Percentiles rank a stretch among this genome's conserved stretches.
Conservation (phyloP, 2,329 filamentous ascomycete species). For the Pseudocercospora macadamiae region DNA sequence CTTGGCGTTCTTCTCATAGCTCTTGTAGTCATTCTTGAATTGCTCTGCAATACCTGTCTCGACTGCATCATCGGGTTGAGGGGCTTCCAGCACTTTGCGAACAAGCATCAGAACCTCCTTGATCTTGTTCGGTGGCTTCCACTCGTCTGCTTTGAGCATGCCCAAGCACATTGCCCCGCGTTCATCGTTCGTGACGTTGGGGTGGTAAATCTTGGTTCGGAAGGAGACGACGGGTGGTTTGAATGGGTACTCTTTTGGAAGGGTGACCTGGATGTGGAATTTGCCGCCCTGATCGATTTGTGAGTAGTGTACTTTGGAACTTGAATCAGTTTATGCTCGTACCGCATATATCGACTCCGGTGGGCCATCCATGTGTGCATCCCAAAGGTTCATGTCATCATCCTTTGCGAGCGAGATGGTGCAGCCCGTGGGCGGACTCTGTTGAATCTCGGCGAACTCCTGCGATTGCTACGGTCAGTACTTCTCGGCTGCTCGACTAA, state of each 20-base stretch:
- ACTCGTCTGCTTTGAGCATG: constrained; percentile 81
- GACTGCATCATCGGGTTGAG: constrained; percentile 86
- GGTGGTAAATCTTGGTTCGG: constrained; percentile 90
- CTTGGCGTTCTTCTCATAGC: constrained; percentile 74
- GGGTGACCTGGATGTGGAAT: constrained; percentile 72
- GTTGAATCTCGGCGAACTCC: constrained; percentile 64
- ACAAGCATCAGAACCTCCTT: constrained; percentile 76
- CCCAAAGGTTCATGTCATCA: constrained; percentile 69
- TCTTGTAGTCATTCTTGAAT: constrained; percentile 67
- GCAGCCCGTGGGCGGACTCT: constrained; percentile 60
- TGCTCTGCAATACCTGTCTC: constrained; percentile 85
- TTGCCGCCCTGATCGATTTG: constrained; percentile 61
- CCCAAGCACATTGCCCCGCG: constrained; percentile 84
- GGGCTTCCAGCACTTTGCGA: constrained; percentile 73
- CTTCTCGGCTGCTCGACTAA: not conserved
- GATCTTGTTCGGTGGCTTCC: constrained; percentile 86
- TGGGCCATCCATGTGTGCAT: constrained; percentile 67
- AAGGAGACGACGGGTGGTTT: constrained; percentile 81
- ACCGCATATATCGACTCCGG: constrained; percentile 67
- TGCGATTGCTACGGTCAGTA: constrained; percentile 40
- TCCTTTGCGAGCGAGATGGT: constrained; percentile 62
- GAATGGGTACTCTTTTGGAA: constrained; percentile 86
- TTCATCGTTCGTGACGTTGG: constrained; percentile 87
- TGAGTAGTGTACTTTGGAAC: not conserved
- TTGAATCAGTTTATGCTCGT: constrained; percentile 35